Base-by-base conservation (phyloP, 2,329 filamentous ascomycete genomes). In the Nemania sp. region DNA sequence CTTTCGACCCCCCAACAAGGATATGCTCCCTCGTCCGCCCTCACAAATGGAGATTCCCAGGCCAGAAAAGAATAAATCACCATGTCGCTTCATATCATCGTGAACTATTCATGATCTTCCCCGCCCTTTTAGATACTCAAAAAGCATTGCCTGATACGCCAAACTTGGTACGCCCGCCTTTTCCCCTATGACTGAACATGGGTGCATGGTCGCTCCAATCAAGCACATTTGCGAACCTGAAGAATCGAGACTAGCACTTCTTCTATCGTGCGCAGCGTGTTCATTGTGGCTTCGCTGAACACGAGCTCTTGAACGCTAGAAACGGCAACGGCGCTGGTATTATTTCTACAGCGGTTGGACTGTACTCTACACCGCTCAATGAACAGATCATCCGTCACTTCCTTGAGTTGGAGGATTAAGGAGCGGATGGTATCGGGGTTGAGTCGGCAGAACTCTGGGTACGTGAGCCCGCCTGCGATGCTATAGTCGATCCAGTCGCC, bases 361-460 rank as follows among this genome's bases (percentile, higher is more conserved):
- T 52, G 34, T 13, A 42, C 43, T 25, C 46, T 54, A 32, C 3
- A 11, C 2, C 57, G 50, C 29, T 65, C 62, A 5, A 53, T 48
- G n/a, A 55, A 57, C 9, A 73, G 20, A 15, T 65, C 39, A 12
- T 68, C 64, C 18, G 49, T 53, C 7, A 67, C 59, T 43, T 69
- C 61, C 35, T 66, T 65, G 20, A 73, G 64, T 25, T 68, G 65
- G 6, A 64, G 29, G 13, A 48, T 63, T 12, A 70, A 51, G 2
- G 68, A 71, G 9, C 64, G 61, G 15, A 72, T 65, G 2, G 66
- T 66, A 25, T 65, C 64, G 9, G 65, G 60, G 42, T 71, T 66
- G 10, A 71, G 50, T 9, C 48, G 56, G 32, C 65, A 67, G 58
- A 72, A 69, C 42, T 68, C 66, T 15, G 57, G 51, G 32, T 67